phyloP scores from a whole-genome alignment of 2,329 filamentous ascomycete species.

The Botrytis galanthina region DNA sequence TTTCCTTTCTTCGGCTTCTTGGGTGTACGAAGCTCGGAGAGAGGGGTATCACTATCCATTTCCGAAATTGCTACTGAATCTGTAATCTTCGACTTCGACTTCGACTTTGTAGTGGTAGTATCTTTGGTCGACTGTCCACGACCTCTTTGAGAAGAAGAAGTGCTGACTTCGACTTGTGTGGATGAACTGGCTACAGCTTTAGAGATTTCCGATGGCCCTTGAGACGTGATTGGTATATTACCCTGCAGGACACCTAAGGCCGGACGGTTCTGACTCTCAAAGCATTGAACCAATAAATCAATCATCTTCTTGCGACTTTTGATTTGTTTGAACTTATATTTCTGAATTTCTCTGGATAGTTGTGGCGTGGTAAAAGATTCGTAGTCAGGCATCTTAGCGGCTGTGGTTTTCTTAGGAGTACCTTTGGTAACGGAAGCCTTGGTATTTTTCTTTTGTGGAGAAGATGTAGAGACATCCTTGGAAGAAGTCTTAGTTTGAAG shows the following conservation, averaged over 20 bases:
- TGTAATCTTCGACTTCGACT: constrained; percentile 27
- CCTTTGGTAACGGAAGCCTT: constrained; percentile 20
- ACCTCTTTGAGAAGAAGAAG: constrained; percentile 37
- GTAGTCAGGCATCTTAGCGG: constrained; percentile 51
- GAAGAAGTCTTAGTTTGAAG: background rate
- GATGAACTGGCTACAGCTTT: constrained; percentile 13
- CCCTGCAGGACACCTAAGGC: constrained; percentile 32
- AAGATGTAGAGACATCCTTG: background rate
- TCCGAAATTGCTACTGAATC: constrained; percentile 26
- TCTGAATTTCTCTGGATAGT: constrained; percentile 58
- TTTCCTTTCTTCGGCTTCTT: constrained; percentile 33
- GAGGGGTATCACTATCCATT: constrained; percentile 28
- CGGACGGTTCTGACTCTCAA: constrained; percentile 55
- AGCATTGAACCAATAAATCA: constrained; percentile 66
- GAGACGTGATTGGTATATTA: constrained; percentile 26
- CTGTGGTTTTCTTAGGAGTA: background rate
- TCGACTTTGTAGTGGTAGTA: constrained; percentile 22
- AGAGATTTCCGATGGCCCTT: background rate
- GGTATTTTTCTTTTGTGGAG: background rate
- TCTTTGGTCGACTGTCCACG: constrained; percentile 47
- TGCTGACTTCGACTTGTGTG: constrained; percentile 27
- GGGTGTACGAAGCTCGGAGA: constrained; percentile 34
- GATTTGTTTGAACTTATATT: constrained; percentile 71
- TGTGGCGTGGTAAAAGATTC: constrained; percentile 60
- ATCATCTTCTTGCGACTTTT: constrained; percentile 69